Conservation (phyloP, 2,329 filamentous ascomycete genomes). For the Fusarium subtropicale region DNA sequence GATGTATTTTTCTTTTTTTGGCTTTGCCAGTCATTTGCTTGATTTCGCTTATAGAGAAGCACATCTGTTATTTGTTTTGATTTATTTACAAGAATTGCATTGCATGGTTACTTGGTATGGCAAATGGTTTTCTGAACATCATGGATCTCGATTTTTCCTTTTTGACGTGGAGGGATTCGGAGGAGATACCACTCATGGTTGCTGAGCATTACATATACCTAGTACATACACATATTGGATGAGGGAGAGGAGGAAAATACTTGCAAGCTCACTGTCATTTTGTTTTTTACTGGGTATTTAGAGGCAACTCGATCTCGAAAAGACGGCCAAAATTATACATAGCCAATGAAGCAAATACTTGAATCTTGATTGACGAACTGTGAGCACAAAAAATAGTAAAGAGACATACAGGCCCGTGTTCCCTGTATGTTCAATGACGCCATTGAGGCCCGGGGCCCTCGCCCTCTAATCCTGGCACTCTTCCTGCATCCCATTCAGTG, state of each 20-base stretch:
- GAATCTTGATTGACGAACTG: background rate
- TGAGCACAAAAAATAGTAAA: background rate
- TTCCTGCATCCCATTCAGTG: conserved; percentile 23
- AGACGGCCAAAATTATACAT: conserved; percentile 17
- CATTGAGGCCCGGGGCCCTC: conserved; percentile 6
- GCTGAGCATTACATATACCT: conserved; percentile 31
- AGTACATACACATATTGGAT: conserved; percentile 38
- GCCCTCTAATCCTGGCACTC: conserved; percentile 2
- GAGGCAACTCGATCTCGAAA: conserved; percentile 11
- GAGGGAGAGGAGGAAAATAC: conserved; percentile 21
- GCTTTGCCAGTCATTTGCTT: conserved; percentile 21
- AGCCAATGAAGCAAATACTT: background rate
- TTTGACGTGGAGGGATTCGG: conserved; percentile 30
- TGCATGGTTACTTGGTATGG: conserved; percentile 37
- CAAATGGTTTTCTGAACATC: conserved; percentile 27
- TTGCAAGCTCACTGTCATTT: conserved; percentile 30
- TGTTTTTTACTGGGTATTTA: conserved; percentile 27
- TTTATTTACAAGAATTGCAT: conserved; percentile 41
- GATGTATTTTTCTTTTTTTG: conserved; percentile 22
- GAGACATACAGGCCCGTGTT: background rate
- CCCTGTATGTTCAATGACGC: conserved; percentile 13
- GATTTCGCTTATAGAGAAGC: conserved; percentile 34
- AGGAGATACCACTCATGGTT: conserved; percentile 43
- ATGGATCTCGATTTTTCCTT: conserved; percentile 33
- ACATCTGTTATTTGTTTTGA: conserved; percentile 23